Percentiles rank a stretch among this genome's conserved stretches.
phyloP scores from a whole-genome alignment of 768 basidiomycete species.

The Tephrocybe sp. region DNA sequence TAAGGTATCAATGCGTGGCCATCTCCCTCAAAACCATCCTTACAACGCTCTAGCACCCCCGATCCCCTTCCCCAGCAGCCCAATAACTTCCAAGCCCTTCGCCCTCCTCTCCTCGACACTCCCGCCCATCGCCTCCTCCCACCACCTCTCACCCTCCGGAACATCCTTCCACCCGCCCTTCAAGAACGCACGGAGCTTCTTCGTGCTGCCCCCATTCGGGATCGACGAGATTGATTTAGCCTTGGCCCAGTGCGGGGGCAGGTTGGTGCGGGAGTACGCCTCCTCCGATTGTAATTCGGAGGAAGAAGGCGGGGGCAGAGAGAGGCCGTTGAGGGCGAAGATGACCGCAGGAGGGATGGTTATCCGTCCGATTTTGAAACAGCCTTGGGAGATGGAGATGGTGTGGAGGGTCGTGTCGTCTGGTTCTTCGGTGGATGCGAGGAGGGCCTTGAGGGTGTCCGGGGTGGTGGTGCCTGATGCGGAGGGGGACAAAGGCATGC shows the following conservation, averaged over 20 bases:
- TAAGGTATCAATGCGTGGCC: too few relatives aligned
- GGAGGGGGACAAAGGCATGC: too few relatives aligned
- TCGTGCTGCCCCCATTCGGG: slow-evolving; percentile 33
- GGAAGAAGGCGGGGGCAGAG: slow-evolving; percentile 21
- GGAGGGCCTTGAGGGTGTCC: slow-evolving; percentile 31
- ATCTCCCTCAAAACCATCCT: too few relatives aligned
- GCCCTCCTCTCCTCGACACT: slow-evolving; percentile 41
- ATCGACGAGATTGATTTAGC: slow-evolving; percentile 38
- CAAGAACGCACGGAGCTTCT: slow-evolving; percentile 46
- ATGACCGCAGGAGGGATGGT: slow-evolving; percentile 70
- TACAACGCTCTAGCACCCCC: slow-evolving; percentile 34
- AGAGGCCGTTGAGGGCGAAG: slow-evolving; percentile 62
- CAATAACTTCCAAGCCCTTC: slow-evolving; percentile 32
- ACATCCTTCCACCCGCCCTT: slow-evolving; percentile 63
- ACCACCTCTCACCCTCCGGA: slow-evolving; percentile 62
- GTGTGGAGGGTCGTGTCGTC: slow-evolving; percentile 66
- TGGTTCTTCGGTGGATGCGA: slow-evolving; percentile 34
- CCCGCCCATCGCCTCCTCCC: slow-evolving; percentile 59
- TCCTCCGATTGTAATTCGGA: slow-evolving; percentile 30
- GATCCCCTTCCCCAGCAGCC: slow-evolving; percentile 35
- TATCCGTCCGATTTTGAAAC: slow-evolving; percentile 72
- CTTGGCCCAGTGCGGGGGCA: slow-evolving; percentile 49
- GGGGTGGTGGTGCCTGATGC: slow-evolving; percentile 25
- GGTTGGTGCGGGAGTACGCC: slow-evolving; percentile 39
- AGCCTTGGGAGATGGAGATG: slow-evolving; percentile 59